A percentile compares a stretch with the other conserved stretches of the same genome.
These are phyloP conservation scores for Trapa incisa DNA, from an alignment of 345 rosid genomes.

Conservation along the genomic window DNA sequence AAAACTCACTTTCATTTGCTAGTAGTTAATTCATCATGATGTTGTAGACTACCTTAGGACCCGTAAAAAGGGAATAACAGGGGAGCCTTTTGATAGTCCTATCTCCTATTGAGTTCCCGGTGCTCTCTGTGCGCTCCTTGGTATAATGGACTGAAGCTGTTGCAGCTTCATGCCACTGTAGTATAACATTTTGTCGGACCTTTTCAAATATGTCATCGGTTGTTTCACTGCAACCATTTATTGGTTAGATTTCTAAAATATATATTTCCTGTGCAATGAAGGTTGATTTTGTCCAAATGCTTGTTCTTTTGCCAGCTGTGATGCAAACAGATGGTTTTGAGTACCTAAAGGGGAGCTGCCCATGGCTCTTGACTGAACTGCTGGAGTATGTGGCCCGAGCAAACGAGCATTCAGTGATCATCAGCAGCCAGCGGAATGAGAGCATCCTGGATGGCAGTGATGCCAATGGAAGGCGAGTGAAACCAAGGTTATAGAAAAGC, in stretches of 20 bases:
- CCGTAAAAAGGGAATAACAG: no score
- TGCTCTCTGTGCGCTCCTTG: background rate
- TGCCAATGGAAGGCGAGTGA: constrained; percentile 46
- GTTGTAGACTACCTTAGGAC: no score
- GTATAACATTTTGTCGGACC: background rate
- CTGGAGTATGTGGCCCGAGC: constrained; percentile 44
- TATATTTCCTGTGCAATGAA: background rate
- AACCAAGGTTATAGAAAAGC: constrained; percentile 37
- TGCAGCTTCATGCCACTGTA: background rate
- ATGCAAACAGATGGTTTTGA: constrained; percentile 59
- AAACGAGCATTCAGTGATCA: constrained; percentile 28
- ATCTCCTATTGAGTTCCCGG: background rate
- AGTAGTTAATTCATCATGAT: no score
- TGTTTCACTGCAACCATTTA: no score
- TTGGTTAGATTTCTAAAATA: no score
- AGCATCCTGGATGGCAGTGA: constrained; percentile 42
- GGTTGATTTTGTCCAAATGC: background rate
- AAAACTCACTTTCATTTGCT: background rate
- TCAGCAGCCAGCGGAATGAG: constrained; percentile 30
- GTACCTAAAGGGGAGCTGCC: constrained; percentile 50
- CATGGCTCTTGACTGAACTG: constrained; percentile 38
- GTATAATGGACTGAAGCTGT: background rate
- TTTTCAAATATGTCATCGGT: no score
- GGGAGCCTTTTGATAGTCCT: background rate
- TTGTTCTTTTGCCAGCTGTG: constrained; percentile 31